phyloP scores from a whole-genome alignment of 1,139 yeast species.

The Debaryomycetaceae sp. region DNA sequence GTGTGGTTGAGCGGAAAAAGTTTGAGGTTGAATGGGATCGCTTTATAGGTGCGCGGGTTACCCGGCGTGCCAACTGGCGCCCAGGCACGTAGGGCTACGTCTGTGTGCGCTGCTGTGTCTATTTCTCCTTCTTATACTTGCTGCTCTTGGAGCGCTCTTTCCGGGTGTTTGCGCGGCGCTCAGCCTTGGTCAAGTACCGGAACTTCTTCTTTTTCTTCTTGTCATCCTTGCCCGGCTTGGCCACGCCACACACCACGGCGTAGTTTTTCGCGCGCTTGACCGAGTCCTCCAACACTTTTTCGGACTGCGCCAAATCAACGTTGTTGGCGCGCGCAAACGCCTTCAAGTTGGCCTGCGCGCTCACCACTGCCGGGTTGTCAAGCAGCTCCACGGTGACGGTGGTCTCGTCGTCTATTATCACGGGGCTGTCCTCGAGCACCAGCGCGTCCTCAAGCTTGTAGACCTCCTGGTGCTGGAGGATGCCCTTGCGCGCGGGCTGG shows the following conservation, averaged over 20 bases:
- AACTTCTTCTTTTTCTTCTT: conserved; percentile 68
- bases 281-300: conserved; percentile 59
- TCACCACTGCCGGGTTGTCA: conserved; percentile 40
- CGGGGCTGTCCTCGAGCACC: conserved; percentile 37
- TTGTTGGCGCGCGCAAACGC: conserved; percentile 57
- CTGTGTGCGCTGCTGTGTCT: too few relatives aligned
- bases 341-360: conserved; percentile 37
- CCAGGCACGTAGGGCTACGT: too few relatives aligned
- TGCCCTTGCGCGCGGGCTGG: conserved; percentile 27
- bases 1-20: too few relatives aligned
- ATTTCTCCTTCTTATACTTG: conserved; percentile 9
- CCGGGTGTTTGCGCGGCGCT: conserved; percentile 62
- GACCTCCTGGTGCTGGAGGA: conserved; percentile 38
- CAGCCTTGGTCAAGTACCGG: conserved; percentile 76
- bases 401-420: conserved; percentile 50
- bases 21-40: too few relatives aligned
- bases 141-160: conserved; percentile 45
- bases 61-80: too few relatives aligned
- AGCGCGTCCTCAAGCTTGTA: conserved; percentile 41
- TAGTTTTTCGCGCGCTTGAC: conserved; percentile 69
- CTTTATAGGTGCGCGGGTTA: too few relatives aligned
- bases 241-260: conserved; percentile 58
- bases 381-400: conserved; percentile 58
- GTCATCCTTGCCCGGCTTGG: conserved; percentile 28
- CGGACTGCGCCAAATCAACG: conserved; percentile 58